phyloP scores from a whole-genome alignment of 2,329 filamentous ascomycete species.

The Stromatinia cepivora region DNA sequence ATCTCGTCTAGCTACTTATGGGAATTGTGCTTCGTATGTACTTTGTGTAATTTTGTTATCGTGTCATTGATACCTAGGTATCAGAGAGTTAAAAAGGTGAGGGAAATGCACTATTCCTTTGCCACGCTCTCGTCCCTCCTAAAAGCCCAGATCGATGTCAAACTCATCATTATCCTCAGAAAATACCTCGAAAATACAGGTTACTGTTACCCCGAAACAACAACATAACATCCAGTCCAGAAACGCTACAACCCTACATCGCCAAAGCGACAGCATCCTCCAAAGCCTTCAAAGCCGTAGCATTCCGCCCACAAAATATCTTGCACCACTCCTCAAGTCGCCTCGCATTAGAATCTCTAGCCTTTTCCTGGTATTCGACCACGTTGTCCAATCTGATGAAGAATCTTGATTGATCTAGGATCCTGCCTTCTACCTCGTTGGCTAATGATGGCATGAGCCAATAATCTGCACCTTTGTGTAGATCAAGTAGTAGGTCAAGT shows the following conservation, averaged over 20 bases:
- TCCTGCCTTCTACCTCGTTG: slow-evolving; percentile 31
- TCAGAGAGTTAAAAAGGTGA: too few species aligned
- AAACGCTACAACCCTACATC: background rate
- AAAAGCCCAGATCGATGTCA: background rate
- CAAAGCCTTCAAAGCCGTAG: background rate
- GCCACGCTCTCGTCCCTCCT: too few species aligned
- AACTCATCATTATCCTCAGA: background rate
- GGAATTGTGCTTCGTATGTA: background rate
- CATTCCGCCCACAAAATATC: slow-evolving; percentile 27
- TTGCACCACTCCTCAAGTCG: slow-evolving; percentile 26
- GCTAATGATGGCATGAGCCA: slow-evolving; percentile 30
- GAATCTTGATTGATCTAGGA: slow-evolving; percentile 25
- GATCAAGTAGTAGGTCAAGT: slow-evolving; percentile 32
- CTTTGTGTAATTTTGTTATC: background rate
- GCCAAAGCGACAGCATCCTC: background rate
- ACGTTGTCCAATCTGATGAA: slow-evolving; percentile 35
- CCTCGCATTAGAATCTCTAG: slow-evolving; percentile 23
- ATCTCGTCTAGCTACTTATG: background rate
- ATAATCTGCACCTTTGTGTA: slow-evolving; percentile 34
- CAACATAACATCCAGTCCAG: background rate
- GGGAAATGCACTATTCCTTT: too few species aligned
- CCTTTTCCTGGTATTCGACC: slow-evolving; percentile 20
- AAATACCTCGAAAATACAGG: background rate
- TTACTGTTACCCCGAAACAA: background rate
- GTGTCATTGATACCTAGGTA: background rate